Evolutionary conservation across 2,329 filamentous ascomycete species (phyloP), one percentile per base, ranked within the genome.

Genomic region (Botryotinia calthae): DNA sequence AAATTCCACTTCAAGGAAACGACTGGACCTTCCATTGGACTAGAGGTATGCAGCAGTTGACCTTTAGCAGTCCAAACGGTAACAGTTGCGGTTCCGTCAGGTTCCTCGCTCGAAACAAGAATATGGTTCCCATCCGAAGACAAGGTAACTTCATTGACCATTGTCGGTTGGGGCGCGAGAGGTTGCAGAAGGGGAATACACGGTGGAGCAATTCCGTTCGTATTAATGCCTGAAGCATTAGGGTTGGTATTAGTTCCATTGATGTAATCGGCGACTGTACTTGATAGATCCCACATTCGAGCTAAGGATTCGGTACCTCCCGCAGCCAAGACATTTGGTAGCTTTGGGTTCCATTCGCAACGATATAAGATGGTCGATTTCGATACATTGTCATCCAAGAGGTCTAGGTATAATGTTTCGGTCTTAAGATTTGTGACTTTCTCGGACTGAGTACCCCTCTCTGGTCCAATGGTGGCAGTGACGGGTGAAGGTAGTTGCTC

Each of bases 231-330:
- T 54, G 59, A 25, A 46, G 64, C 20, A n/a, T 65, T 62, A 46
- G 71, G 56, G 14, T 31, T 22, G 44, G 22, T 37, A 16, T 68
- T 42, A 22, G 31, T 34, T 67, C 61, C 51, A 51, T 72, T 72
- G 40, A 40, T 42, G 34, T 46, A 34, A 77, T 83, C 83, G 78
- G 85, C 82, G 80, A 84, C 71, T 46, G 72, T 84, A 85, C 86
- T 86, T 81, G 87, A 86, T 77, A 91, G 82, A 75, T 87, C 90
- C 89, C 89, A 91, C 83, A 91, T 85, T 76, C 89, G 88, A 85
- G 89, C 89, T 88, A 91, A 88, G 83, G 89, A 88, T 85, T 91
- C 89, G 81, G 88, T 90, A 79, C 89, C 89, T 84, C 87, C 88
- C 85, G 88, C 88, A 82, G 88, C 89, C 85, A 91, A 85, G 82